Base-by-base conservation (phyloP, 23 red algal species). In the Cyanidioschyzon merolae region DNA sequence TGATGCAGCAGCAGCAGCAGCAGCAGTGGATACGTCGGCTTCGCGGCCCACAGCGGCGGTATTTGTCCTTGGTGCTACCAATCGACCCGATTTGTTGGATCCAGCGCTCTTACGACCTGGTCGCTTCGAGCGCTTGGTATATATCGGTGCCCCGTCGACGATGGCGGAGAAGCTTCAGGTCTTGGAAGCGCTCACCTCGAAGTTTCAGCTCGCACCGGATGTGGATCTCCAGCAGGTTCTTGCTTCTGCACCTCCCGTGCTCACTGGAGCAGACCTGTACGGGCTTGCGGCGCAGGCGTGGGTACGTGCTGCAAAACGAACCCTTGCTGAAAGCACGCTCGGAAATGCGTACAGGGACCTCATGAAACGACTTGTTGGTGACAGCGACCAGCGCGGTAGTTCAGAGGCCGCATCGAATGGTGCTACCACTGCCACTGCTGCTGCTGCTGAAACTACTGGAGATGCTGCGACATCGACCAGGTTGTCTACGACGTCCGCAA, bases 211-310 rank as follows among this genome's bases (percentile, higher is more conserved):
- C 17, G 40, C 78, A 32, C 58, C 59, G 37, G 54, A 81, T 17
- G 78, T 81, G 0, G 45, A 81, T 81, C 68, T 81, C 45, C 18
- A 25, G 7, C 21, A 54, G 37, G 3, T 81, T 12, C 58, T 71
- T 37, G 50, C 1, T 3, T 7, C 1, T 29, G 54, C 45, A 7
- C 78, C 78, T 15, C 37, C 59, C 21, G 25, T 81, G 40, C 36
- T 81, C 3, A 81, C 58, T 35, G 78, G 78, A 12, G 78, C 78
- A 0, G 78, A 81, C 32, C 3, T 81, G 78, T 81, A 81, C 45
- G 78, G 78, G 18, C 16, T 81, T 12, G 54, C 45, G 58, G 78
- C 54, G 12, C 37, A 40, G 39, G 78, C 78, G 2, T 81, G 78
- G 78, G 0, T 81, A n/a, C 68, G 59, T 24, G 78, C 78, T 1